A percentile compares a stretch with the other conserved stretches of the same genome.
Conservation (phyloP, 2,329 filamentous ascomycete genomes). For the Colletotrichum paranaense region DNA sequence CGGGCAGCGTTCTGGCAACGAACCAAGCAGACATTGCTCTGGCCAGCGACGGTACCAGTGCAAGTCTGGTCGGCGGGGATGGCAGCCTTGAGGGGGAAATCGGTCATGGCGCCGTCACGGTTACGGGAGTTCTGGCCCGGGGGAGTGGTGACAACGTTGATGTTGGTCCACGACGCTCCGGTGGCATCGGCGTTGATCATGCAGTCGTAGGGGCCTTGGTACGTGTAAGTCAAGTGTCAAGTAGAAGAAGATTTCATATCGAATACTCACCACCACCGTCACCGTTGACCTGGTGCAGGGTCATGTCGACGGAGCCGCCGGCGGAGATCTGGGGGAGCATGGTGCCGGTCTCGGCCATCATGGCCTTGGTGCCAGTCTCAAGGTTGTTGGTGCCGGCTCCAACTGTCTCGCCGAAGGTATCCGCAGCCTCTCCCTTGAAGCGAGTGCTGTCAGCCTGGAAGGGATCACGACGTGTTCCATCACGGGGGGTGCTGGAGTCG, state of each 20-base stretch:
- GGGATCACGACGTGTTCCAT: constrained; percentile 68
- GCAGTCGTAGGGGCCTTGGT: constrained; percentile 64
- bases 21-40: constrained; percentile 71
- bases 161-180: constrained; percentile 61
- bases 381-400: constrained; percentile 66
- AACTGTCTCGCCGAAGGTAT: constrained; percentile 69
- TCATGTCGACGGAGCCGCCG: constrained; percentile 70
- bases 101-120: constrained; percentile 51
- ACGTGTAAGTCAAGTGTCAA: background rate
- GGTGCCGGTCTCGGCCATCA: constrained; percentile 67
- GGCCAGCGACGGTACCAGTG: constrained; percentile 69
- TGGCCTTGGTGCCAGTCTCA: constrained; percentile 65
- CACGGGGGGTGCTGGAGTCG: constrained; percentile 67
- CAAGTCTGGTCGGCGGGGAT: constrained; percentile 67
- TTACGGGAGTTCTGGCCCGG: constrained; percentile 63
- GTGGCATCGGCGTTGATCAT: constrained; percentile 73
- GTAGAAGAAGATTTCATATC: background rate
- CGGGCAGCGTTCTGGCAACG: constrained; percentile 70
- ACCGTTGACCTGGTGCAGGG: constrained; percentile 74
- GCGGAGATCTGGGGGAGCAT: constrained; percentile 68
- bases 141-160: constrained; percentile 65
- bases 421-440: constrained; percentile 65
- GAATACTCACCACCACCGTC: constrained; percentile 66
- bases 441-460: constrained; percentile 75
- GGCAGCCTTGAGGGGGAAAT: constrained; percentile 66